Evolutionary conservation across 768 basidiomycete species (phyloP).

Genomic region (Cystobasidium tubakii): DNA sequence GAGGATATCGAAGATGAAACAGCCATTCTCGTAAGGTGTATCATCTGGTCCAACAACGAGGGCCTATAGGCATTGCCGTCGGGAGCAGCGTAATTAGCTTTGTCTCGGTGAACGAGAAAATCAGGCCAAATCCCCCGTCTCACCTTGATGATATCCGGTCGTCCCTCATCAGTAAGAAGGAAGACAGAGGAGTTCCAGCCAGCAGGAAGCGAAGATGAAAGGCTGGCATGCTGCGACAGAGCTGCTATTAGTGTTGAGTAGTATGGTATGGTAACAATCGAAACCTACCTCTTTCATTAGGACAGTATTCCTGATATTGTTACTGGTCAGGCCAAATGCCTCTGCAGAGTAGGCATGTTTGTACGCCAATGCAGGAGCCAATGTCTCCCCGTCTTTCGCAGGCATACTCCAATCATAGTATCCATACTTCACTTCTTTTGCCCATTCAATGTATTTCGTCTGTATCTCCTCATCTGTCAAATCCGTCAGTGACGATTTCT

Average conservation of each 20-base stretch:
- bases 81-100: no score
- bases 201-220: conserved; percentile 88
- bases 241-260: not conserved
- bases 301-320: conserved; percentile 83
- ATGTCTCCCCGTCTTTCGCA: conserved; percentile 53
- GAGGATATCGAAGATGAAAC: conserved; percentile 85
- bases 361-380: conserved; percentile 58
- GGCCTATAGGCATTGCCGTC: conserved; percentile 42
- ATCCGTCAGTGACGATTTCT: conserved; percentile 52
- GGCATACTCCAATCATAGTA: conserved; percentile 77
- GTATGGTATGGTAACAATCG: not conserved
- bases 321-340: conserved; percentile 74
- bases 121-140: no score
- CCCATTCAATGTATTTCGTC: conserved; percentile 77
- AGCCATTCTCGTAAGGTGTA: conserved; percentile 88
- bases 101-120: no score
- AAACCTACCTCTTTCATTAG: conserved; percentile 79
- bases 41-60: conserved; percentile 76
- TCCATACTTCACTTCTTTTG: conserved; percentile 72
- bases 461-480: conserved; percentile 63
- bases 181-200: conserved; percentile 93
- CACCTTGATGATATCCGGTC: conserved; percentile 88
- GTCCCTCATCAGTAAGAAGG: conserved; percentile 81
- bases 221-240: conserved; percentile 66
- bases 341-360: conserved; percentile 78